Evolutionary conservation across 257 asterid genomes (phyloP).

Genomic region (Solanum infundibuliforme): DNA sequence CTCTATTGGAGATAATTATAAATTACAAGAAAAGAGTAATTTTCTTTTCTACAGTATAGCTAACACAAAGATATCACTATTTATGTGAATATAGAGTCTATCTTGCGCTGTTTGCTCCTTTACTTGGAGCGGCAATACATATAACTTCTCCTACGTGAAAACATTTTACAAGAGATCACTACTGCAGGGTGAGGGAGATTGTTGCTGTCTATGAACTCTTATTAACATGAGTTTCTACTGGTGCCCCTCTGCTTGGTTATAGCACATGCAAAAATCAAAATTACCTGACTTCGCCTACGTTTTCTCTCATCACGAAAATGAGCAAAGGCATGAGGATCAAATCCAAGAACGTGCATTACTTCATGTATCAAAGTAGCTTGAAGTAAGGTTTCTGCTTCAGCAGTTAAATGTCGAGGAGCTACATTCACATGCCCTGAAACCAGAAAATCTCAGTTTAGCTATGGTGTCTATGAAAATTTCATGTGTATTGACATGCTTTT

Average conservation of each 20-base stretch:
- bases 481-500: not conserved
- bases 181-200: not conserved
- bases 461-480: not conserved
- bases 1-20: not conserved
- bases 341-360: constrained; percentile 96
- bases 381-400: constrained; percentile 89
- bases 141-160: not conserved
- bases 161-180: not conserved
- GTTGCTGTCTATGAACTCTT: not conserved
- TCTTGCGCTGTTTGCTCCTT: not conserved
- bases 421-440: constrained; percentile 90
- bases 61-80: not conserved
- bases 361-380: constrained; percentile 89
- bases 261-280: constrained; percentile 2
- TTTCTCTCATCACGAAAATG: constrained; percentile 95
- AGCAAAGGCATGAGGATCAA: constrained; percentile 94
- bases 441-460: not conserved
- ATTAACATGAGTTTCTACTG: not conserved
- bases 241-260: not conserved
- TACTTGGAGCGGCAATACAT: not conserved
- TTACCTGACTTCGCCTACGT: constrained; percentile 72
- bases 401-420: constrained; percentile 97
- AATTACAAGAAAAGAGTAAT: not conserved
- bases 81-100: not conserved
- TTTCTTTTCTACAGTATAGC: not conserved